Evolutionary conservation across 2,329 filamentous ascomycete genomes (phyloP).

Genomic region (Fusarium nurragi): DNA sequence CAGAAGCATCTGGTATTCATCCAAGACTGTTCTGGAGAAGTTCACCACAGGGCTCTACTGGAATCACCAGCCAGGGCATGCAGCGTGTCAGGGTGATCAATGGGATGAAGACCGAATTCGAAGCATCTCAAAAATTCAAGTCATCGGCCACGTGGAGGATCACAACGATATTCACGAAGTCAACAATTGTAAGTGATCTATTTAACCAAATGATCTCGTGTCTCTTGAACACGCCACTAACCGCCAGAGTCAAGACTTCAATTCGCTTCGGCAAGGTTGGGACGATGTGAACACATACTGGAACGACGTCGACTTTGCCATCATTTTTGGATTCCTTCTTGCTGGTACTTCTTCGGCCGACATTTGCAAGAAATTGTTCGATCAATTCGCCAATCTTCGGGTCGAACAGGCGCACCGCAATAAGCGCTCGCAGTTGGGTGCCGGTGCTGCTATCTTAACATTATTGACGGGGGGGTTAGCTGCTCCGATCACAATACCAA

Average conservation of each 20-base stretch:
- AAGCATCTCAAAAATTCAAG: constrained; percentile 3
- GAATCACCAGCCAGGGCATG: not conserved
- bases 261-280: constrained; percentile 2
- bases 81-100: not conserved
- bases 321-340: not conserved
- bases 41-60: constrained; percentile 14
- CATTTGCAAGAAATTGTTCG: constrained; percentile 1
- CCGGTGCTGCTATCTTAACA: constrained; percentile 15
- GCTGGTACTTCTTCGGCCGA: not conserved
- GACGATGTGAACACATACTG: constrained; percentile 15
- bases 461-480: not conserved
- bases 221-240: not conserved
- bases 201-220: fast-evolving
- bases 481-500: constrained; percentile 14
- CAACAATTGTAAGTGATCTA: not conserved
- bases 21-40: constrained; percentile 8
- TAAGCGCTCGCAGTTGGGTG: not conserved
- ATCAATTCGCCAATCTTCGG: constrained; percentile 9
- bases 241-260: not conserved
- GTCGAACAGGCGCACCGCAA: constrained; percentile 10
- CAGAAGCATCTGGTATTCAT: constrained; percentile 6
- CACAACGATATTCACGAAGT: not conserved
- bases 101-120: constrained; percentile 5
- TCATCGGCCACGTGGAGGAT: constrained; percentile 2
- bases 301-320: constrained; percentile 23